phyloP scores from a whole-genome alignment of 257 asterid species.

The Penstemon newberryi region DNA sequence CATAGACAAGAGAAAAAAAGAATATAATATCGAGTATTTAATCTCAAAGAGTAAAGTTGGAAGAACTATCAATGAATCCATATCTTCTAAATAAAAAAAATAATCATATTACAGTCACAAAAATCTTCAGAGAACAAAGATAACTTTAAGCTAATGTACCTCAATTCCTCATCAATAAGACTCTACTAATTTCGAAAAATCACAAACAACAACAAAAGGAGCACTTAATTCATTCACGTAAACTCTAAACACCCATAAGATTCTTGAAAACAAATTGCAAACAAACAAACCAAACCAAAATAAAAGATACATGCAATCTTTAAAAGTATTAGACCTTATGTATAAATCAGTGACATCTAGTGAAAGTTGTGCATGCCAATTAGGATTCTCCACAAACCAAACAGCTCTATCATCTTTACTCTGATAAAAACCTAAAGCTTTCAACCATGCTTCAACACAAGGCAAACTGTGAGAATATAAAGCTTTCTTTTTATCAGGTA shows the following conservation, averaged over 20 bases:
- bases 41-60: slow-evolving; percentile 10
- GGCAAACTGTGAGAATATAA: slow-evolving; percentile 94
- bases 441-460: slow-evolving; percentile 92
- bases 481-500: slow-evolving; percentile 87
- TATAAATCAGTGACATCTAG: slow-evolving; percentile 86
- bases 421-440: slow-evolving; percentile 72
- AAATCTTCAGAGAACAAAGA: slow-evolving; percentile 3
- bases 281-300: background rate
- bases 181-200: background rate
- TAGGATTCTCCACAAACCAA: slow-evolving; percentile 83
- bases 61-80: background rate
- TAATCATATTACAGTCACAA: too few species aligned
- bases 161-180: background rate
- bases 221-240: slow-evolving; percentile 5
- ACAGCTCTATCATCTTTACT: slow-evolving; percentile 84
- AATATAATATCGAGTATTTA: background rate
- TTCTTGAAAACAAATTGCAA: background rate
- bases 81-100: background rate
- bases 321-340: slow-evolving; percentile 55
- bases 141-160: slow-evolving; percentile 4
- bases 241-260: background rate
- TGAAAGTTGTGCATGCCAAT: slow-evolving; percentile 86
- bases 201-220: background rate
- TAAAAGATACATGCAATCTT: background rate
- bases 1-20: too few species aligned